Conservation (phyloP, 2,329 filamentous ascomycete genomes). For the Sporothrix humicola region DNA sequence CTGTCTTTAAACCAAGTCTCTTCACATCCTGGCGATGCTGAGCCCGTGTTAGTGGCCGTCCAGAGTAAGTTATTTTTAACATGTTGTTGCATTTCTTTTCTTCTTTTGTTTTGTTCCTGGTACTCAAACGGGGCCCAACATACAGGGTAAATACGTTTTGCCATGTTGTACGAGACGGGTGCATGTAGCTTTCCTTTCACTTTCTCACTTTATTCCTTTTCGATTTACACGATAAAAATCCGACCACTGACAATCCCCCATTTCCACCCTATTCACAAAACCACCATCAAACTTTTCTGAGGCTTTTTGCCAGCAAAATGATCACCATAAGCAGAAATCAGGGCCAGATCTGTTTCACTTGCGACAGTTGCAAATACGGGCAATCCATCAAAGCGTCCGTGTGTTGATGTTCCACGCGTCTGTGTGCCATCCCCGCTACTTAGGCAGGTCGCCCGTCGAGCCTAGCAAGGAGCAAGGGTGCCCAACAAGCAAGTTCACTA, state of each 20-base stretch:
- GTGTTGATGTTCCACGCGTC: constrained; percentile 32
- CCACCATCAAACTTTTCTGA: constrained; percentile 1
- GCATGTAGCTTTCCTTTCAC: neutral
- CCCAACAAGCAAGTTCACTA: neutral
- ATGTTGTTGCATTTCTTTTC: neutral
- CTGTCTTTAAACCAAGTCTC: neutral
- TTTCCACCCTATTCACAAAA: constrained; percentile 9
- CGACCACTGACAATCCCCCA: neutral
- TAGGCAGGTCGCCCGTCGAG: constrained; percentile 1
- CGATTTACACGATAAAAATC: neutral
- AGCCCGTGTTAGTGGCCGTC: neutral
- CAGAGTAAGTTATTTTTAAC: constrained; percentile 15
- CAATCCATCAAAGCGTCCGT: constrained; percentile 34
- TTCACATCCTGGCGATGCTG: neutral
- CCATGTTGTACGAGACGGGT: neutral
- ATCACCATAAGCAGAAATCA: constrained; percentile 27
- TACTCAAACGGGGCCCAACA: neutral
- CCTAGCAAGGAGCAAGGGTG: constrained; percentile 7
- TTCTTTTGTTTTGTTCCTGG: neutral
- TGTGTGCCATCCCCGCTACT: constrained; percentile 30
- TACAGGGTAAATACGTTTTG: neutral
- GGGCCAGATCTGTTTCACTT: constrained; percentile 35
- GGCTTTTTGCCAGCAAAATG: neutral
- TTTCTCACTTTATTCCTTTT: neutral
- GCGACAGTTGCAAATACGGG: constrained; percentile 27